These are phyloP conservation scores for Coleophoma crateriformis DNA, from an alignment of 2,329 filamentous ascomycete species.

Conservation along the genomic window DNA sequence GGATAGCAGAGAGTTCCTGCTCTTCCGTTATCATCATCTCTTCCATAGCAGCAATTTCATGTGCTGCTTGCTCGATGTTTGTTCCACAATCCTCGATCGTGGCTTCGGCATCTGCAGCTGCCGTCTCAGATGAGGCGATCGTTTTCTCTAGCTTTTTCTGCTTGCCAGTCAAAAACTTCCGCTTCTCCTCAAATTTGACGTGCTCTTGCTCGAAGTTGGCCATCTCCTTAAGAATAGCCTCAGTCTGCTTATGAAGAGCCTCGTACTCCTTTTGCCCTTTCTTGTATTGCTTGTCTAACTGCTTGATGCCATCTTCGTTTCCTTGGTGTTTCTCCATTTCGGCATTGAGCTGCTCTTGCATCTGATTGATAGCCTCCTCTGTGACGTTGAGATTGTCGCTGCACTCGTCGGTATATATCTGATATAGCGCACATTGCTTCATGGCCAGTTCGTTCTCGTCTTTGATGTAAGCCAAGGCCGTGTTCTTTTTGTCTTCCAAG, in stretches of 20 bases:
- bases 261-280: slow-evolving; percentile 80
- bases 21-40: slow-evolving; percentile 73
- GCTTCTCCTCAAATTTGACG: slow-evolving; percentile 97
- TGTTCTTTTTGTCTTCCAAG: slow-evolving; percentile 94
- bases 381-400: slow-evolving; percentile 84
- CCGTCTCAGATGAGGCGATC: slow-evolving; percentile 69
- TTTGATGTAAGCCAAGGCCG: slow-evolving; percentile 79
- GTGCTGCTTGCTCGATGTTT: slow-evolving; percentile 70
- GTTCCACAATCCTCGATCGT: slow-evolving; percentile 71
- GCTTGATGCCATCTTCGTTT: slow-evolving; percentile 83
- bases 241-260: slow-evolving; percentile 72
- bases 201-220: slow-evolving; percentile 92
- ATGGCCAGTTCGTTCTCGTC: slow-evolving; percentile 89
- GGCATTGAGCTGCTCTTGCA: slow-evolving; percentile 78
- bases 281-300: slow-evolving; percentile 79
- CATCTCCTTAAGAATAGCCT: slow-evolving; percentile 77
- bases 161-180: slow-evolving; percentile 87
- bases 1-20: slow-evolving; percentile 73
- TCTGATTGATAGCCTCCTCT: slow-evolving; percentile 83
- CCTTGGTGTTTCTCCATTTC: slow-evolving; percentile 92
- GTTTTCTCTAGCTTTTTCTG: slow-evolving; percentile 93
- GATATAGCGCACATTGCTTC: slow-evolving; percentile 89
- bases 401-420: slow-evolving; percentile 85
- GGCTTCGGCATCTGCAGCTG: slow-evolving; percentile 67
- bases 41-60: slow-evolving; percentile 74